phyloP scores from a whole-genome alignment of 2,329 filamentous ascomycete species.

The Neopestalotiopsis rosae region DNA sequence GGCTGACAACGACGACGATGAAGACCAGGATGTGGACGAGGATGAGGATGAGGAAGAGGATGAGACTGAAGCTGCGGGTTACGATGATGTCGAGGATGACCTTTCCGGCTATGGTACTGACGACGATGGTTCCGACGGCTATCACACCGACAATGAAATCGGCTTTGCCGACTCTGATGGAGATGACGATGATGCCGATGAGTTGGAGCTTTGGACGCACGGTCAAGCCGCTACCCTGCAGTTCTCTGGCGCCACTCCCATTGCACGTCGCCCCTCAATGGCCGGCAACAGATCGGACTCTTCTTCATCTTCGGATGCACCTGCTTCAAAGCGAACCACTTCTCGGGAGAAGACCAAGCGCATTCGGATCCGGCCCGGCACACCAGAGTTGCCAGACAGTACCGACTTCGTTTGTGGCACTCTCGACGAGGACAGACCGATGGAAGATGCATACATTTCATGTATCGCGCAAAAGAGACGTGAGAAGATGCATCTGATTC shows the following conservation, averaged over 20 bases:
- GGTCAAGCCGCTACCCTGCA: constrained; percentile 45
- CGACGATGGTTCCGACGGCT: constrained; percentile 65
- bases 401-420: constrained; percentile 99
- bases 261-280: constrained; percentile 45
- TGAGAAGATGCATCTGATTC: constrained; percentile 80
- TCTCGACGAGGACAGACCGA: constrained; percentile 88
- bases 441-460: constrained; percentile 93
- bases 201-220: constrained; percentile 64
- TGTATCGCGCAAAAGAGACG: constrained; percentile 82
- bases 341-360: constrained; percentile 40
- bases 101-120: constrained; percentile 68
- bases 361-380: constrained; percentile 67
- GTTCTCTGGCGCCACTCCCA: constrained; percentile 41
- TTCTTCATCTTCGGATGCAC: constrained; percentile 56
- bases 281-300: constrained; percentile 63
- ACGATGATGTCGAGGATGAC: constrained; percentile 59
- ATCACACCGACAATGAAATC: constrained; percentile 75
- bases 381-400: constrained; percentile 90
- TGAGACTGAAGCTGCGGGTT: constrained; percentile 39
- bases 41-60: constrained; percentile 56
- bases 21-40: constrained; percentile 53
- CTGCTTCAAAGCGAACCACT: constrained; percentile 36
- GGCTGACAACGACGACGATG: constrained; percentile 48
- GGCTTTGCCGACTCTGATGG: constrained; percentile 74
- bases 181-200: constrained; percentile 70